Conservation (phyloP, 225 moss, liverwort and hornwort genomes). For the Pseudisothecium myosuroides region DNA sequence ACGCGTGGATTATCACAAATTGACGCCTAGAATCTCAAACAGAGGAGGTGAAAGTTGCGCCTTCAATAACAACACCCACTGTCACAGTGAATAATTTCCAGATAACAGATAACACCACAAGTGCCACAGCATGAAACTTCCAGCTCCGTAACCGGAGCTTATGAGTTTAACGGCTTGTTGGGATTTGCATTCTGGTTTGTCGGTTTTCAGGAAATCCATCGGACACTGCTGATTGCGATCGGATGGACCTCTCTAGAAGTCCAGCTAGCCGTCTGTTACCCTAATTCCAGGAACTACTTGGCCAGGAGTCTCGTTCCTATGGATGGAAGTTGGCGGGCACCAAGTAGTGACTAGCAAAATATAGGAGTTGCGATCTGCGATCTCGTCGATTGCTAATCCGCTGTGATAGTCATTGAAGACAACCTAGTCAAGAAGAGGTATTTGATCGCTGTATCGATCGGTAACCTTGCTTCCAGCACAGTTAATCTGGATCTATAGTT, state of each 20-base stretch:
- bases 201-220: accelerated
- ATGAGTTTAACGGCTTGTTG: accelerated
- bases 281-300: not conserved
- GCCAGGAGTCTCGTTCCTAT: accelerated
- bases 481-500: not conserved
- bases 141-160: accelerated
- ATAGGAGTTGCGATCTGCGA: not conserved
- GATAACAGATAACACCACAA: not conserved
- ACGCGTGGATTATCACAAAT: not conserved
- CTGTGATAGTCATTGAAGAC: accelerated
- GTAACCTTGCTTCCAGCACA: not conserved
- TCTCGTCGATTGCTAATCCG: accelerated
- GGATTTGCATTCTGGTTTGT: accelerated
- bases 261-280: not conserved
- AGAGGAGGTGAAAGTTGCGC: not conserved
- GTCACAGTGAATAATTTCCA: too few relatives aligned
- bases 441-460: accelerated
- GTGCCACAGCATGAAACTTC: not conserved
- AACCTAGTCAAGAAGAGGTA: not conserved
- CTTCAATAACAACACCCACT: not conserved
- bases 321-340: too few relatives aligned
- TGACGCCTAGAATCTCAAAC: not conserved
- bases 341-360: accelerated
- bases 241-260: accelerated
- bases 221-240: too few relatives aligned